These are phyloP conservation scores for Sporothrix schenckii DNA, from an alignment of 2,329 filamentous ascomycete genomes.

Conservation along the genomic window DNA sequence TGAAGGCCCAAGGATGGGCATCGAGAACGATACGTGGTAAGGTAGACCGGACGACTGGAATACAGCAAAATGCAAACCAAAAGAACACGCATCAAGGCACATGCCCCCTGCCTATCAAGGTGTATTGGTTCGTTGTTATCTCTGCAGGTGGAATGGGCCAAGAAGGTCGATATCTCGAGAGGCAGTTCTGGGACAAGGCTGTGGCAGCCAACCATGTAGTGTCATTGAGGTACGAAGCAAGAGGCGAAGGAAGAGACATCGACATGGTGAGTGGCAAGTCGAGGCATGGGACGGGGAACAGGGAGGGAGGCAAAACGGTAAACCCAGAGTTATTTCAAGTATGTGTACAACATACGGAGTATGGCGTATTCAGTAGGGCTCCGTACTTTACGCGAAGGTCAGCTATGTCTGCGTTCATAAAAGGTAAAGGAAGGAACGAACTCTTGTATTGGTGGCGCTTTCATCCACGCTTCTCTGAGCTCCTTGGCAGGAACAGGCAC, in stretches of 20 bases:
- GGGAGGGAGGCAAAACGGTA: background rate
- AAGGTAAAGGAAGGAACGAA: background rate
- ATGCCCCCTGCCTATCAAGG: background rate
- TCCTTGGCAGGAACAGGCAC: conserved; percentile 7
- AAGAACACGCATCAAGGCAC: background rate
- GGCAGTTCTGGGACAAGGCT: background rate
- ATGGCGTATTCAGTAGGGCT: background rate
- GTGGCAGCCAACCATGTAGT: background rate
- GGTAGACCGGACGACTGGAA: no score
- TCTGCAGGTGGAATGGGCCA: conserved; percentile 10
- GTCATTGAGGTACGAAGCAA: background rate
- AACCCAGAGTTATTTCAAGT: background rate
- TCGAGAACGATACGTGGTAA: no score
- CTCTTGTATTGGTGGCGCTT: background rate
- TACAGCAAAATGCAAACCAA: background rate
- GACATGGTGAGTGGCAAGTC: conserved; percentile 1
- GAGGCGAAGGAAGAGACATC: background rate
- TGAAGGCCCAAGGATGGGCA: background rate
- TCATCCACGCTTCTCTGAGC: background rate
- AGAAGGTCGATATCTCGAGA: background rate
- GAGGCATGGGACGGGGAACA: conserved; percentile 12
- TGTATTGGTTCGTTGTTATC: background rate
- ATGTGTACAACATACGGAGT: background rate
- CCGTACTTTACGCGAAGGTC: background rate
- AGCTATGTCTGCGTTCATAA: background rate